These are phyloP conservation scores for Sesbania bispinosa DNA, from an alignment of 306 rosid genomes.

Conservation along the genomic window DNA sequence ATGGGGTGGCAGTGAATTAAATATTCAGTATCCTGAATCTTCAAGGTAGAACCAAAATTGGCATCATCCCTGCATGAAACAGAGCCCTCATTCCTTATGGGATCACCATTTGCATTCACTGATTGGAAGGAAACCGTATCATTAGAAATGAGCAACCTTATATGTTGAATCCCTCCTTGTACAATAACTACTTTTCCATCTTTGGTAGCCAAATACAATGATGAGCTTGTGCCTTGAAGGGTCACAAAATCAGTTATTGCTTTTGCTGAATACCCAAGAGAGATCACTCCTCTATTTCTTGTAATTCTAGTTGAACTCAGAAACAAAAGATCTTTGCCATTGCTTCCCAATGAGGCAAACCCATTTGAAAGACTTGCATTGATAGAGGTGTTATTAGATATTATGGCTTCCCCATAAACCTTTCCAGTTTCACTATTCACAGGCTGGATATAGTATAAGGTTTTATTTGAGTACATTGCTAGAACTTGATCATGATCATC, in stretches of 20 bases:
- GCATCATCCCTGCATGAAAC: constrained; percentile 36
- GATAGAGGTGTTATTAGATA: neutral
- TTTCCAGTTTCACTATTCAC: constrained; percentile 40
- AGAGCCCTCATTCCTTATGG: constrained; percentile 7
- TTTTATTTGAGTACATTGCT: constrained; percentile 33
- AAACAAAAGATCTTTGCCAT: constrained; percentile 24
- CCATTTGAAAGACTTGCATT: constrained; percentile 10
- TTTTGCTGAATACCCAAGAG: constrained; percentile 37
- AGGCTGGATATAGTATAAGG: constrained; percentile 25
- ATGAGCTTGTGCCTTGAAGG: constrained; percentile 26
- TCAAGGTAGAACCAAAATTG: constrained; percentile 28
- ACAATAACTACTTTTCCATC: constrained; percentile 44
- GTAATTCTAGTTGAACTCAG: constrained; percentile 38
- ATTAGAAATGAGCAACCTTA: constrained; percentile 12
- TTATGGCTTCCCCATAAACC: constrained; percentile 37
- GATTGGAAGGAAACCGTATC: constrained; percentile 27
- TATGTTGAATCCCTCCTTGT: constrained; percentile 30
- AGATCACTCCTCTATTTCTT: constrained; percentile 32
- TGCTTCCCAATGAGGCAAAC: constrained; percentile 35
- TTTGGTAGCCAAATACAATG: constrained; percentile 39
- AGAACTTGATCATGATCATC: constrained; percentile 29
- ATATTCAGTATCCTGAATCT: constrained; percentile 29
- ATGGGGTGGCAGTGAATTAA: constrained; percentile 33
- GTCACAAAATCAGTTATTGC: constrained; percentile 24
- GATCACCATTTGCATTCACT: constrained; percentile 29